A percentile compares a stretch with the other conserved stretches of the same genome.
phyloP scores from a whole-genome alignment of 805 yeast genomes.

The Saturnispora hagleri region DNA sequence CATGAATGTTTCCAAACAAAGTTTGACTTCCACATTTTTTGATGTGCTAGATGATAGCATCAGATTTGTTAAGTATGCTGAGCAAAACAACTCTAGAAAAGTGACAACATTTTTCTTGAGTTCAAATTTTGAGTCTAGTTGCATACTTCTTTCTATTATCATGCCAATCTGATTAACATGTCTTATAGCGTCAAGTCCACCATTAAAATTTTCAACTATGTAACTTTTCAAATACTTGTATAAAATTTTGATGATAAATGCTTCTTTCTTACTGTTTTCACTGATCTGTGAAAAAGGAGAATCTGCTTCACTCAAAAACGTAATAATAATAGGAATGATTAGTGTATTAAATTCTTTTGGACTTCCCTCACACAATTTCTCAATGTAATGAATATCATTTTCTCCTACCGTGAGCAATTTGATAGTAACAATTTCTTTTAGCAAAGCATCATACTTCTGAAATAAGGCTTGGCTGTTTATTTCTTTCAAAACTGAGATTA shows the following conservation, averaged over 20 bases:
- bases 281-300: conserved; percentile 3
- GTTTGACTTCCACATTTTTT: conserved; percentile 7
- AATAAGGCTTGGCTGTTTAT: neutral
- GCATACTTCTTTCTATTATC: conserved; percentile 9
- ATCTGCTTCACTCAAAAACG: conserved; percentile 25
- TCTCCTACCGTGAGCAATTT: conserved; percentile 7
- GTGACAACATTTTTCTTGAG: neutral
- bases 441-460: neutral
- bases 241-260: conserved; percentile 2
- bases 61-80: neutral
- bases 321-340: conserved; percentile 23
- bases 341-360: conserved; percentile 11
- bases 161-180: neutral
- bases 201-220: neutral
- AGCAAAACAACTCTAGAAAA: neutral
- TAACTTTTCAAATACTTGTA: neutral
- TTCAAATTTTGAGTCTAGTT: neutral
- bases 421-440: conserved; percentile 11
- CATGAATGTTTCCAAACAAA: conserved; percentile 21
- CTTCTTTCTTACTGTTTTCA: neutral
- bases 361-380: conserved; percentile 3
- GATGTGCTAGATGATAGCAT: conserved; percentile 7
- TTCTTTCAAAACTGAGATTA: conserved; percentile 1
- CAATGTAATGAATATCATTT: conserved; percentile 5
- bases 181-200: neutral